Base-by-base conservation (phyloP, 2,329 filamentous ascomycete genomes). In the Leptographium lundbergii region DNA sequence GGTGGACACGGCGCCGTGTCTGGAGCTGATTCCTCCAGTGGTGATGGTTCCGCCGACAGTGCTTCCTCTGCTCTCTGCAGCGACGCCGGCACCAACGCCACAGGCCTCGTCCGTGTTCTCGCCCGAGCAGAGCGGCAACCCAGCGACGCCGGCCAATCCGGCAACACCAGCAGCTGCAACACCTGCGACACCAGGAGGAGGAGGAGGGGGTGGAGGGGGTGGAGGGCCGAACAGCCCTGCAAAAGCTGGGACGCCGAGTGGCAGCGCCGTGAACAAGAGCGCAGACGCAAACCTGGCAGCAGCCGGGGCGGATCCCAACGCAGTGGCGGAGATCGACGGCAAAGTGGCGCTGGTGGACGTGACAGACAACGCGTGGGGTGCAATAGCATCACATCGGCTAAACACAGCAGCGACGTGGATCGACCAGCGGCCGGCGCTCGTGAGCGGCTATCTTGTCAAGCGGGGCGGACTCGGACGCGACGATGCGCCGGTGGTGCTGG, bases 361-460 rank as follows among this genome's bases (percentile, higher is more conserved):
- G 2, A 84, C 84, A 1, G 89, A 94, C 65, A 86, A 89, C 63
- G 87, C 82, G 0, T 92, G 87, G 85, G 88, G 85, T 24, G 80
- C 88, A 6, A 75, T 94, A 19, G 77, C 88, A 50, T 78, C 81
- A 1, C 86, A 89, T 67, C 77, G 83, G 17, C 74, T 86, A 19
- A 83, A 80, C 69, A 85, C 81, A 66, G 80, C 82, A 0, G 71
- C 75, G 11, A 78, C 78, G 3, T 72, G 80, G 19, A 72, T 79
- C 6, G 81, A 84, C 51, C 69, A 80, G 45, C 78, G 76, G 55
- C 80, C 81, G 1, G 76, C 83, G 0, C 75, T 87, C 1, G 76
- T 81, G 36, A 85, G 81, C 65, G 85, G 84, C 5, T 87, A 86
- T 66, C 74, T 88, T 4, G 75, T 87, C 65, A 87, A 87, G 69